These are phyloP conservation scores for Pyrrhoderma lamaoense DNA, from an alignment of 1,284 basidiomycete genomes.

Conservation along the genomic window DNA sequence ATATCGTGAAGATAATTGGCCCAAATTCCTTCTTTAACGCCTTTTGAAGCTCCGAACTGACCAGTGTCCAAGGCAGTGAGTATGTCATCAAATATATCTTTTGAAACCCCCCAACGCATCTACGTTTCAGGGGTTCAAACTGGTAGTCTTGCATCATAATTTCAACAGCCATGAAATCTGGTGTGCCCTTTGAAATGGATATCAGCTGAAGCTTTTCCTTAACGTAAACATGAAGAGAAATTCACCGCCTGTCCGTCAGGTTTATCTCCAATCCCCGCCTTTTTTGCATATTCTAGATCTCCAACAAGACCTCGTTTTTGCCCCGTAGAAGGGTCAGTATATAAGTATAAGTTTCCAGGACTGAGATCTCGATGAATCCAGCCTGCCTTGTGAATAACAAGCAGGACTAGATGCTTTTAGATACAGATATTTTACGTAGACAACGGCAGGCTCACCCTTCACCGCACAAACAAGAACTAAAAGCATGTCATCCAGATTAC, in stretches of 20 bases:
- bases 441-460: background rate
- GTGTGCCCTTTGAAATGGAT: conserved; percentile 1
- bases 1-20: conserved; percentile 3
- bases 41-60: too few relatives aligned
- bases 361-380: conserved; percentile 2
- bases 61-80: too few relatives aligned
- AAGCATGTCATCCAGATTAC: background rate
- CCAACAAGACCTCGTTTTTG: background rate
- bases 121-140: background rate
- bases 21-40: background rate
- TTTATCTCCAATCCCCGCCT: background rate
- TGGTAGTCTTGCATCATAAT: background rate
- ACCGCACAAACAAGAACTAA: background rate
- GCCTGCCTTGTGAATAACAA: background rate
- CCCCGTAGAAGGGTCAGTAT: background rate
- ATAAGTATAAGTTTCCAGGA: conserved; percentile 1
- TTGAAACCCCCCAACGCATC: too few relatives aligned
- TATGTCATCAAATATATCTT: too few relatives aligned
- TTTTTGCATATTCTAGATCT: conserved; percentile 6
- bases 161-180: conserved; percentile 8
- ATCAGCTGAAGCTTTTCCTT: too few relatives aligned
- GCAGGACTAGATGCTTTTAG: too few relatives aligned
- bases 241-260: background rate
- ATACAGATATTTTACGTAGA: background rate
- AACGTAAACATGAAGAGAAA: background rate